These are phyloP conservation scores for Saccharomyces paradoxus DNA, from an alignment of 805 yeast genomes.

Conservation along the genomic window DNA sequence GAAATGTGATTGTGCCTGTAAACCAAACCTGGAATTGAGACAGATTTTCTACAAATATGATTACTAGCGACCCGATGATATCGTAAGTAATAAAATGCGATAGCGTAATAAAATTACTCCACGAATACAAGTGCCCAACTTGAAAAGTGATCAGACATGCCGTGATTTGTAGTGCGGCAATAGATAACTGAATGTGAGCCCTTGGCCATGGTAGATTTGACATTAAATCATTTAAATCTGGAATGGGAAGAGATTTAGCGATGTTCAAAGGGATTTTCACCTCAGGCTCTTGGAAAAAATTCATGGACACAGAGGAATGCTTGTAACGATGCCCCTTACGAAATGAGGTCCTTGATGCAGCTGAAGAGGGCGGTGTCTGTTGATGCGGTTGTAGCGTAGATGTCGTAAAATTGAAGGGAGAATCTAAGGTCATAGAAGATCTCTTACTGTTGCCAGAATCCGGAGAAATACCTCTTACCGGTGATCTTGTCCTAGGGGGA, in stretches of 20 bases:
- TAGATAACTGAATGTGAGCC: constrained; percentile 42
- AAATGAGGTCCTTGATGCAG: constrained; percentile 46
- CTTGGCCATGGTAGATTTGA: constrained; percentile 54
- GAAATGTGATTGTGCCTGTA: constrained; percentile 69
- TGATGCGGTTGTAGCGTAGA: constrained; percentile 10
- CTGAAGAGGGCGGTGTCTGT: constrained; percentile 12
- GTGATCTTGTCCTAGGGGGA: constrained; percentile 22
- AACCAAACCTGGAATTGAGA: constrained; percentile 93
- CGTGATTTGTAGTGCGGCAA: constrained; percentile 52
- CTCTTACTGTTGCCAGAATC: constrained; percentile 15
- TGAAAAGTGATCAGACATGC: constrained; percentile 50
- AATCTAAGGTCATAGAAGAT: constrained; percentile 17
- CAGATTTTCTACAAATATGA: constrained; percentile 68
- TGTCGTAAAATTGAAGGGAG: constrained; percentile 25
- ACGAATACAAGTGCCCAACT: constrained; percentile 48
- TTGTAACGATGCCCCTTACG: constrained; percentile 93
- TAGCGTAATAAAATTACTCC: constrained; percentile 60
- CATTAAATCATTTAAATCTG: constrained; percentile 48
- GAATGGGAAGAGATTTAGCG: constrained; percentile 51
- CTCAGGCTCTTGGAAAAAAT: constrained; percentile 89
- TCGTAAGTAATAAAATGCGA: constrained; percentile 87
- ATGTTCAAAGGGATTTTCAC: constrained; percentile 65
- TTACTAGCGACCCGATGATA: constrained; percentile 63
- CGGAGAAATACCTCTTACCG: constrained; percentile 26
- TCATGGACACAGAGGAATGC: constrained; percentile 94